phyloP scores from a whole-genome alignment of 1,284 basidiomycete species.

The Trichosporon inkin region DNA sequence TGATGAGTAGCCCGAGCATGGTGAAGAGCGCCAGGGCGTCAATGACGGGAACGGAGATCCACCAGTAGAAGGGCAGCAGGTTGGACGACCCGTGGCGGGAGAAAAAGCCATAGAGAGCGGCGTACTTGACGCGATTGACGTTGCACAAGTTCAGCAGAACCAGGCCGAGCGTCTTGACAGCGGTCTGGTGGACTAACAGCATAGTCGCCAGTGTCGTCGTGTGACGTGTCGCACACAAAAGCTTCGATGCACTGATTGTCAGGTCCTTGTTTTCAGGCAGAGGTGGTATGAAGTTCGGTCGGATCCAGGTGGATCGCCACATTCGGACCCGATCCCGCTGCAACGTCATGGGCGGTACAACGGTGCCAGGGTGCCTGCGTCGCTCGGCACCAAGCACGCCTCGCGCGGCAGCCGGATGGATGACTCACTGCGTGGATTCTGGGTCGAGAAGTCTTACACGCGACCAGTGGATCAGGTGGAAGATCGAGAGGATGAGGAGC shows the following conservation, averaged over 20 bases:
- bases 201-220: neutral
- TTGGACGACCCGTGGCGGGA: neutral
- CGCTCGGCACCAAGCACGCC: too few species aligned
- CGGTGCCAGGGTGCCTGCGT: too few species aligned
- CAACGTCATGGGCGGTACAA: too few species aligned
- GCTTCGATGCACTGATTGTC: neutral
- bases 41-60: neutral
- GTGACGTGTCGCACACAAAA: neutral
- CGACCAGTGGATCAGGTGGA: neutral
- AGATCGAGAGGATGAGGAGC: neutral
- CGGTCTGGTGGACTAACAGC: neutral
- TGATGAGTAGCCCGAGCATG: slow-evolving; percentile 3
- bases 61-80: slow-evolving; percentile 3
- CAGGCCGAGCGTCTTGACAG: neutral
- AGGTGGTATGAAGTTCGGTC: too few species aligned
- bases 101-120: neutral
- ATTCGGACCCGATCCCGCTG: too few species aligned
- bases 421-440: neutral
- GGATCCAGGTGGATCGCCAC: too few species aligned
- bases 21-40: neutral
- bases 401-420: neutral
- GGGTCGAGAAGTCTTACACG: neutral
- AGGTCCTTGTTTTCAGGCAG: neutral
- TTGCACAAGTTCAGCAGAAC: neutral
- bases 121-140: neutral